Percentiles rank a stretch among this genome's conserved stretches.
These are phyloP conservation scores for Pythium oligandrum DNA, from an alignment of 352 stramenopile species.

Conservation along the genomic window DNA sequence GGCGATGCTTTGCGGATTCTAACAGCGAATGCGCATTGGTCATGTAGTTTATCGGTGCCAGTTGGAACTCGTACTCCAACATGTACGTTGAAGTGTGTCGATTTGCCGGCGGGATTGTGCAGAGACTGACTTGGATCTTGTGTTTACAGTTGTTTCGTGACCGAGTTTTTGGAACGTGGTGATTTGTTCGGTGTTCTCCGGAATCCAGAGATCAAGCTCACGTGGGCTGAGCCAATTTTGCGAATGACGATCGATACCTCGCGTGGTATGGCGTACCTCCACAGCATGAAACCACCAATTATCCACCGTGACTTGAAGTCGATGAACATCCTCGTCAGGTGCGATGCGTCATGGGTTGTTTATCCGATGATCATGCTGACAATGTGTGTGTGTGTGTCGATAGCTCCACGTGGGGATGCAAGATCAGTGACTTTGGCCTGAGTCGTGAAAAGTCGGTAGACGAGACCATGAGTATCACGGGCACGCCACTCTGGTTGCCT, in stretches of 20 bases:
- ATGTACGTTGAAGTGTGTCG: slow-evolving; percentile 50
- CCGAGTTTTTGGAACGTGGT: slow-evolving; percentile 80
- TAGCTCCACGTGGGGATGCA: slow-evolving; percentile 83
- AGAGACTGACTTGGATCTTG: slow-evolving; percentile 1
- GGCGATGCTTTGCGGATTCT: neutral
- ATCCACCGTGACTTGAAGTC: slow-evolving; percentile 98
- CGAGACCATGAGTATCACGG: slow-evolving; percentile 92
- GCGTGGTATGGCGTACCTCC: slow-evolving; percentile 96
- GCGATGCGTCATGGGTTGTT: slow-evolving; percentile 1
- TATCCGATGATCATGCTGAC: too few relatives aligned
- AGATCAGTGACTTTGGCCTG: slow-evolving; percentile 98
- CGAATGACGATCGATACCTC: slow-evolving; percentile 90
- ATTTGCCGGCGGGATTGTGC: too few relatives aligned
- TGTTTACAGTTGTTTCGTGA: slow-evolving; percentile 76
- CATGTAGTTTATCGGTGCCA: slow-evolving; percentile 80
- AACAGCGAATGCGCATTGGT: neutral
- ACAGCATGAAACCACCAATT: slow-evolving; percentile 96
- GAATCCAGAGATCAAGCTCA: slow-evolving; percentile 75
- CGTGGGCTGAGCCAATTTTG: slow-evolving; percentile 83
- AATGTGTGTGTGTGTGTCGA: neutral
- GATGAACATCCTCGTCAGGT: slow-evolving; percentile 88
- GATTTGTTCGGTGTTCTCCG: slow-evolving; percentile 79
- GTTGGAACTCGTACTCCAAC: slow-evolving; percentile 91
- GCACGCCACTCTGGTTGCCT: slow-evolving; percentile 78
- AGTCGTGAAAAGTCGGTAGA: slow-evolving; percentile 95